A percentile compares a stretch with the other conserved stretches of the same genome.
These are phyloP conservation scores for Pseudogymnoascus sp. DNA, from an alignment of 2,329 filamentous ascomycete genomes.

Conservation along the genomic window DNA sequence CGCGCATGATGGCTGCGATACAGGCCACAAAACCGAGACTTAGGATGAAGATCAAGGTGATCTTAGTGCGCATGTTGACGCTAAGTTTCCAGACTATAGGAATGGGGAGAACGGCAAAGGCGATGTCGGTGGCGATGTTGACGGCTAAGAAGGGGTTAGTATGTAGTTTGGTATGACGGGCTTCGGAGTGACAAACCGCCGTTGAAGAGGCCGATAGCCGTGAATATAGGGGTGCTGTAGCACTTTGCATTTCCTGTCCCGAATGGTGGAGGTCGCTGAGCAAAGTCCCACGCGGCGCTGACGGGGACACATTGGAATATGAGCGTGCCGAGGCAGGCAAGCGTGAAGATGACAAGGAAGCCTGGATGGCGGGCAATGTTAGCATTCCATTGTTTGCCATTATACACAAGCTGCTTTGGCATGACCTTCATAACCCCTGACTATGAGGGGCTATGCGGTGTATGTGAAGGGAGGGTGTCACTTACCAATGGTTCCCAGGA, in stretches of 20 bases:
- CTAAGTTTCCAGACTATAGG: conserved; percentile 37
- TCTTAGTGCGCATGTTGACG: conserved; percentile 36
- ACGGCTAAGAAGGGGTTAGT: conserved; percentile 15
- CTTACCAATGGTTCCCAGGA: conserved; percentile 38
- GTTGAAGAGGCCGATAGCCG: conserved; percentile 40
- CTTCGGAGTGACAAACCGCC: conserved; percentile 28
- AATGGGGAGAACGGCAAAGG: conserved; percentile 35
- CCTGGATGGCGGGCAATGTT: conserved; percentile 20
- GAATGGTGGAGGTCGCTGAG: conserved; percentile 22
- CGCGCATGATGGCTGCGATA: conserved; percentile 37
- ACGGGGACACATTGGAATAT: conserved; percentile 42
- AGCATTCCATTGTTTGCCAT: conserved; percentile 14
- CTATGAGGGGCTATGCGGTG: neutral
- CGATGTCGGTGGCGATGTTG: conserved; percentile 23
- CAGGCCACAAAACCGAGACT: conserved; percentile 30
- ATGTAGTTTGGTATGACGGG: neutral
- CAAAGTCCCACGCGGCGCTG: conserved; percentile 37
- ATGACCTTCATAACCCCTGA: neutral
- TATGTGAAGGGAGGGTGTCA: neutral
- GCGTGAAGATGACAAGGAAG: conserved; percentile 36
- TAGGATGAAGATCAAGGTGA: conserved; percentile 27
- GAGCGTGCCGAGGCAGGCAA: conserved; percentile 38
- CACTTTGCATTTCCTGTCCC: conserved; percentile 32
- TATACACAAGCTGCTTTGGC: neutral
- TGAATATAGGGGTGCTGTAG: conserved; percentile 34